Evolutionary conservation across 345 rosid genomes (phyloP).

Genomic region (Eucalyptus sideroxylon): DNA sequence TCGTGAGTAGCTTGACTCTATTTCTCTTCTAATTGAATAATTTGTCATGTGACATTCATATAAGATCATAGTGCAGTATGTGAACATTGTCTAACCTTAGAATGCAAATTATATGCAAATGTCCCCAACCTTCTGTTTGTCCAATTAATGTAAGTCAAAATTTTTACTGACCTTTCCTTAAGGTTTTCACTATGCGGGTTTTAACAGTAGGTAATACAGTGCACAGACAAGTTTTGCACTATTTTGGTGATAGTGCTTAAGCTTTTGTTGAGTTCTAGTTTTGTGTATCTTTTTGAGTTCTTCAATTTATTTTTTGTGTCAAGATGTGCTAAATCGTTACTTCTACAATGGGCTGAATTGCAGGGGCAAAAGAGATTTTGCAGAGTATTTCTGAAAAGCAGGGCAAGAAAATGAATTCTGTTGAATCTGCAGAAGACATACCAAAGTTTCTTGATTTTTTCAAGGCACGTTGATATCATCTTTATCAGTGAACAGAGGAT

Average conservation of each 20-base stretch:
- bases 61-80: not conserved
- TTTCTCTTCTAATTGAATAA: not conserved
- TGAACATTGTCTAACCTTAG: not conserved
- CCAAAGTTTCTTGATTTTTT: slow-evolving; percentile 61
- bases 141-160: not conserved
- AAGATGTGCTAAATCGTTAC: not conserved
- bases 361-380: slow-evolving; percentile 82
- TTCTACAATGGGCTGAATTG: not conserved
- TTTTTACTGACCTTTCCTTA: not conserved
- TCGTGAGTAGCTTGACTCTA: not conserved
- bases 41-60: not conserved
- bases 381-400: slow-evolving; percentile 79
- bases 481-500: not conserved
- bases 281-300: not conserved
- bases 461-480: slow-evolving; percentile 27
- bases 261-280: not conserved
- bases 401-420: slow-evolving; percentile 73
- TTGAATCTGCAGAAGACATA: slow-evolving; percentile 73
- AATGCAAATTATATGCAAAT: not conserved
- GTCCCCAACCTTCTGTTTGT: not conserved
- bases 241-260: not conserved
- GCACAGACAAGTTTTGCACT: not conserved
- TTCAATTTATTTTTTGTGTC: not conserved
- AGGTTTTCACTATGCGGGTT: not conserved
- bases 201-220: not conserved